A percentile compares a stretch with the other conserved stretches of the same genome.
These are phyloP conservation scores for Mucor ambiguus DNA, from an alignment of 371 early-diverging fungal genomes.

Conservation along the genomic window DNA sequence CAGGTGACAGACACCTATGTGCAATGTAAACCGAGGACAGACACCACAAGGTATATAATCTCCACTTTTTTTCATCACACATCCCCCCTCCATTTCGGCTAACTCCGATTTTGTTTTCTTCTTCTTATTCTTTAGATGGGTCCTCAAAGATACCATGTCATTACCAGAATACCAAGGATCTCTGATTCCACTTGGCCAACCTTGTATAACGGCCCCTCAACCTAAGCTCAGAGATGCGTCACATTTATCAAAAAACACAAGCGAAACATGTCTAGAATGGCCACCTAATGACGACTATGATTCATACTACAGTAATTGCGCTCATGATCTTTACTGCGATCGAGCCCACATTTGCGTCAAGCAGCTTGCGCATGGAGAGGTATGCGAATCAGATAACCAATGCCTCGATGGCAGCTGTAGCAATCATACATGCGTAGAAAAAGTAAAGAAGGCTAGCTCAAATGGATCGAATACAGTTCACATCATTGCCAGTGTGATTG, in stretches of 20 bases:
- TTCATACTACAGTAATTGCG: constrained; percentile 21
- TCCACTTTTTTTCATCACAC: neutral
- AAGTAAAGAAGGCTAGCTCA: neutral
- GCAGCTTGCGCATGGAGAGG: constrained; percentile 5
- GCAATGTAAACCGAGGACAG: constrained; percentile 11
- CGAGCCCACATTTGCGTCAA: constrained; percentile 10
- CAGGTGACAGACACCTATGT: constrained; percentile 11
- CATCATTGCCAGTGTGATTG: constrained; percentile 12
- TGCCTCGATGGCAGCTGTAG: constrained; percentile 15
- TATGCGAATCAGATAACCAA: constrained; percentile 23
- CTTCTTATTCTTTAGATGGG: constrained; percentile 14
- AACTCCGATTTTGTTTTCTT: neutral
- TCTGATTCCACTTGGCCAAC: neutral
- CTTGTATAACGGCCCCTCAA: constrained; percentile 12
- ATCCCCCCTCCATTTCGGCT: neutral
- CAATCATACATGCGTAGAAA: constrained; percentile 9
- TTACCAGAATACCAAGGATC: constrained; percentile 19
- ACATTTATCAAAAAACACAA: constrained; percentile 15
- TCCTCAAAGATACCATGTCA: constrained; percentile 16
- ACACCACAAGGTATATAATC: constrained; percentile 13
- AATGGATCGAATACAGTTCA: constrained; percentile 10
- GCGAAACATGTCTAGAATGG: constrained; percentile 18
- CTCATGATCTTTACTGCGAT: constrained; percentile 5
- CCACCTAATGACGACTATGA: constrained; percentile 9
- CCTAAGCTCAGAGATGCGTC: constrained; percentile 7